Base-by-base conservation (phyloP, 1,284 basidiomycete genomes). In the Ustilago tritici region DNA sequence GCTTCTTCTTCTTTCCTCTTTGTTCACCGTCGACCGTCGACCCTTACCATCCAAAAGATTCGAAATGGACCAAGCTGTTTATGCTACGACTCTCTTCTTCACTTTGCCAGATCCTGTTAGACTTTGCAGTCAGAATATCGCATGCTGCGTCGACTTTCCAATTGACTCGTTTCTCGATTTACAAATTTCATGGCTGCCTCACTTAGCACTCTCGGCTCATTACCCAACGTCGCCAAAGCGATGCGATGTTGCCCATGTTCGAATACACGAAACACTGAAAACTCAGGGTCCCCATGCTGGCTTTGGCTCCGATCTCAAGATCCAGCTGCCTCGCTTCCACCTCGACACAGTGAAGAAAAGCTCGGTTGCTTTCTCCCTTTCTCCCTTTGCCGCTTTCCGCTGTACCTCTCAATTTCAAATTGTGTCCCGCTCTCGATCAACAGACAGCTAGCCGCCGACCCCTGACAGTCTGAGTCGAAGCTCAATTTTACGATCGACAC, bases 251-350 rank as follows among this genome's bases (percentile, higher is more conserved):
- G 49, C 31, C 49, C 5, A 23, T 31, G 49, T 50, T 7, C 49
- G 10, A 1, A 23, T 31, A 19, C 9, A 32, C 28, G 14, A 31
- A 31, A 15, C 6, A 10, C 15, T 40, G 38, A 2, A 40, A 40
- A 40, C 2, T 4, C 38, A 10, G n/a, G 23, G 49, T 50, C 49
- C 49, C 49, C 28, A 50, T 19, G 49, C 49, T 14, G 23, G 49
- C 28, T 57, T 38, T 40, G 23, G 23, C 35, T 17, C 28, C 11
- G 34, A 43, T 46, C 40, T 46, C 28, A 15, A 57, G 56, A 57
- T 57, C 15, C 41, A 47, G 40, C 56, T 32, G 56, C 56, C 56
- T 57, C 56, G 56, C 56, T 57, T 57, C 50, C 38, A 40, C 38
- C 23, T 28, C 23, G 19, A 47, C 46, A 47, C 46, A 23, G 38